A percentile compares a stretch with the other conserved stretches of the same genome.
phyloP scores from a whole-genome alignment of 371 early-diverging fungal genomes.

The Thermomucor indicae-seudaticae region DNA sequence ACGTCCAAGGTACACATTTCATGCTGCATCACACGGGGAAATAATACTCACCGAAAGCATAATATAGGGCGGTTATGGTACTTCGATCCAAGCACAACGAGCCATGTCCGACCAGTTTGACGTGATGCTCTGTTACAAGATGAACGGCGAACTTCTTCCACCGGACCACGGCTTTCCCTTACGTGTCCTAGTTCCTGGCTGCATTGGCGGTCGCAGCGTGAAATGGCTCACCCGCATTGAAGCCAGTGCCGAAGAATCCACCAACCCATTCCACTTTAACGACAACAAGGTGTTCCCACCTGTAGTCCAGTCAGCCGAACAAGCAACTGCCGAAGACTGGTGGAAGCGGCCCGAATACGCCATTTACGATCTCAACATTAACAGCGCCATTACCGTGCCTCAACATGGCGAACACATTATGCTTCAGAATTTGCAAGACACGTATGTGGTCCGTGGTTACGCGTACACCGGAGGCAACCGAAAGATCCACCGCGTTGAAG shows the following conservation, averaged over 20 bases:
- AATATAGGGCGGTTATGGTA: constrained; percentile 66
- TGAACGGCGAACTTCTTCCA: constrained; percentile 77
- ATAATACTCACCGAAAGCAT: not conserved
- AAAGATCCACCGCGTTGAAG: constrained; percentile 71
- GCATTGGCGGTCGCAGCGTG: constrained; percentile 83
- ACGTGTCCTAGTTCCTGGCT: constrained; percentile 81
- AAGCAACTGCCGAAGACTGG: constrained; percentile 47
- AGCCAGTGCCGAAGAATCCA: constrained; percentile 57
- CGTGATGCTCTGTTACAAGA: constrained; percentile 81
- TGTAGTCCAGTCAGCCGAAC: constrained; percentile 39
- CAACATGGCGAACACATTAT: constrained; percentile 36
- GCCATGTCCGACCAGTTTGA: constrained; percentile 69
- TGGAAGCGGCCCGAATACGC: constrained; percentile 59
- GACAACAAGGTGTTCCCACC: constrained; percentile 86
- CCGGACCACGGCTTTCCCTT: constrained; percentile 82
- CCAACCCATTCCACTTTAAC: constrained; percentile 70
- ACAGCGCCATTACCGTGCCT: constrained; percentile 53
- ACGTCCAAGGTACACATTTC: constrained; percentile 35
- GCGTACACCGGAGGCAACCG: constrained; percentile 76
- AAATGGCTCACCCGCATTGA: constrained; percentile 73
- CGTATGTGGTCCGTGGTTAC: constrained; percentile 60
- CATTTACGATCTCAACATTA: constrained; percentile 69
- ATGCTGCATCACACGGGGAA: not conserved
- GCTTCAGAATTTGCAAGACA: constrained; percentile 15
- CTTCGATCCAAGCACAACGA: constrained; percentile 67